Evolutionary conservation across 441 rosid species (phyloP).

Genomic region (Dalechampia spathulata): DNA sequence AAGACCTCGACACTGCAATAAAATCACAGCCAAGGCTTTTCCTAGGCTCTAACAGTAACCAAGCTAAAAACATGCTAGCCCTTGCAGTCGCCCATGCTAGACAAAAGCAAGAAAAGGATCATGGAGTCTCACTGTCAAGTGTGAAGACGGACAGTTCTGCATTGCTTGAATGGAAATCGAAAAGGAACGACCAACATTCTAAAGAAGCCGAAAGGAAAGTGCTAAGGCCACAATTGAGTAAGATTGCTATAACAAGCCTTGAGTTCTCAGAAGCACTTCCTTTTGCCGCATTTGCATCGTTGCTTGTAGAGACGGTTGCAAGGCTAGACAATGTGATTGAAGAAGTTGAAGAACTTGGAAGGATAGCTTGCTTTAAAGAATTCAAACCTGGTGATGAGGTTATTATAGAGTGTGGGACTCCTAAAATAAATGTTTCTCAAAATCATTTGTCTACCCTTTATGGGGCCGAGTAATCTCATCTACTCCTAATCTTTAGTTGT

Average conservation of each 20-base stretch:
- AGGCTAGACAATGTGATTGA: conserved; percentile 70
- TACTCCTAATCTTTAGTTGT: no score
- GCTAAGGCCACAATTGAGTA: conserved; percentile 62
- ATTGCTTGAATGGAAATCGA: conserved; percentile 31
- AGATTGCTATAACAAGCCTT: conserved; percentile 52
- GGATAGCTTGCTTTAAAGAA: conserved; percentile 60
- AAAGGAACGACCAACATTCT: conserved; percentile 21
- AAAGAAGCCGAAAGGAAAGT: conserved; percentile 36
- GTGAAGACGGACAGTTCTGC: conserved; percentile 52
- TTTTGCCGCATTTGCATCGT: conserved; percentile 72
- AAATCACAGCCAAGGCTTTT: conserved; percentile 76
- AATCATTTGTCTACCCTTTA: conserved; percentile 31
- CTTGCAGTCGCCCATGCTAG: conserved; percentile 41
- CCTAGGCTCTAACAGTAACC: conserved; percentile 43
- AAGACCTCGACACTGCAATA: conserved; percentile 62
- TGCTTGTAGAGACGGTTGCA: conserved; percentile 71
- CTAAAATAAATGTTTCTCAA: conserved; percentile 14
- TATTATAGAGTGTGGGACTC: conserved; percentile 23
- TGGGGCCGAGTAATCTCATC: conserved; percentile 22
- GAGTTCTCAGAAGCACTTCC: conserved; percentile 91
- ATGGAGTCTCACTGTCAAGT: conserved; percentile 36
- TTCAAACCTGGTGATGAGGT: conserved; percentile 34
- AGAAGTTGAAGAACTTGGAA: conserved; percentile 71
- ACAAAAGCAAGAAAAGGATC: conserved; percentile 16
- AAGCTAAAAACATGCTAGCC: conserved; percentile 39